These are phyloP conservation scores for Trichoderma asperelloides DNA, from an alignment of 495 filamentous ascomycete species.

Conservation along the genomic window DNA sequence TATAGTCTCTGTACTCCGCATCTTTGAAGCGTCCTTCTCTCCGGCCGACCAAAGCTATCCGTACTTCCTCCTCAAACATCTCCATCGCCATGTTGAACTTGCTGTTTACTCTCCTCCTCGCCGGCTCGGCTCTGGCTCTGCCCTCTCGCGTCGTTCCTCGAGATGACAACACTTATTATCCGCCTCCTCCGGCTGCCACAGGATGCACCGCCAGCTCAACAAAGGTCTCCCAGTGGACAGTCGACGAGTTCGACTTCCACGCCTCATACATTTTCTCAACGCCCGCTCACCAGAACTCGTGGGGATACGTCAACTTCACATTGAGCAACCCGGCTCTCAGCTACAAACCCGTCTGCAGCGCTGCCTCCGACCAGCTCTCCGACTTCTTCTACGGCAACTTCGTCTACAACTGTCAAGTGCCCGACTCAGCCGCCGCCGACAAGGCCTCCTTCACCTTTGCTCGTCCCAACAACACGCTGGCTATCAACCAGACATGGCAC, in stretches of 20 bases:
- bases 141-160: background rate
- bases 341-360: slow-evolving; percentile 26
- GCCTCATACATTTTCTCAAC: slow-evolving; percentile 33
- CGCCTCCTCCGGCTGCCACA: background rate
- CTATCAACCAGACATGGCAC: slow-evolving; percentile 35
- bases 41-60: too few species aligned
- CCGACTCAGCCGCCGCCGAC: slow-evolving; percentile 17
- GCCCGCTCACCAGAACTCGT: slow-evolving; percentile 36
- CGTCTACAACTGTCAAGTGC: slow-evolving; percentile 26
- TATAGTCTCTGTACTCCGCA: background rate
- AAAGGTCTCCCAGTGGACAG: slow-evolving; percentile 21
- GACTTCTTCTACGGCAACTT: slow-evolving; percentile 39
- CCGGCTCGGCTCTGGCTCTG: slow-evolving; percentile 2
- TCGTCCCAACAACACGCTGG: slow-evolving; percentile 21
- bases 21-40: too few species aligned
- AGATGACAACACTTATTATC: background rate
- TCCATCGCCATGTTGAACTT: background rate
- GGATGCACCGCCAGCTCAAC: background rate
- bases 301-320: slow-evolving; percentile 34
- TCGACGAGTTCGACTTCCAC: slow-evolving; percentile 30
- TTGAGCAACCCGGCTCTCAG: slow-evolving; percentile 31
- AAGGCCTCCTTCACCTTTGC: slow-evolving; percentile 28
- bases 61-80: too few species aligned
- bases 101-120: slow-evolving; percentile 8
- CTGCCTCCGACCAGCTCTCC: slow-evolving; percentile 27